phyloP scores from a whole-genome alignment of 2,329 filamentous ascomycete species.

The Cadophora luteo-olivacea region DNA sequence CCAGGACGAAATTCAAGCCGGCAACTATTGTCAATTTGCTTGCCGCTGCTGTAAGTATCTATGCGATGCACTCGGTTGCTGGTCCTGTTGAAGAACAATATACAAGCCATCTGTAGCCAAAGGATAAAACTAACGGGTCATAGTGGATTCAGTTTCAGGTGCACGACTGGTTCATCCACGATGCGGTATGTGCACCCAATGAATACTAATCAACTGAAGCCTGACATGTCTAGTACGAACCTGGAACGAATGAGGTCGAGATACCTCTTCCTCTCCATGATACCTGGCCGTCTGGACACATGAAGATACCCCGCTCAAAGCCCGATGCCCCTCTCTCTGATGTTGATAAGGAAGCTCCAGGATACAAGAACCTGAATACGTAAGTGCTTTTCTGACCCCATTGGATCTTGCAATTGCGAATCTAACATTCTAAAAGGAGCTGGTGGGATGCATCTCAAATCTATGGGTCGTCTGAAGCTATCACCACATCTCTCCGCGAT shows the following conservation, averaged over 20 bases:
- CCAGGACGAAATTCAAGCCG: conserved; percentile 19
- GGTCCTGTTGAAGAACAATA: not conserved
- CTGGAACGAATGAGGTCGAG: conserved; percentile 24
- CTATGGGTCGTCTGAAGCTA: conserved; percentile 24
- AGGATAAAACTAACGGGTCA: conserved; percentile 20
- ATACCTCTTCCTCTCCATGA: conserved; percentile 23
- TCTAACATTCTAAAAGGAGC: not conserved
- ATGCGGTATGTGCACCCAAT: conserved; percentile 7
- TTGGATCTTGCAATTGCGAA: not conserved
- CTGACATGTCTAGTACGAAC: conserved; percentile 5
- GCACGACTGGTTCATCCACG: conserved; percentile 31
- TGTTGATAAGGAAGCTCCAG: conserved; percentile 21
- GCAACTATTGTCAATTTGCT: conserved; percentile 29
- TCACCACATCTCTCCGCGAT: conserved; percentile 22
- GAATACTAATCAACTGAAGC: conserved; percentile 5
- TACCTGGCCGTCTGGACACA: conserved; percentile 27
- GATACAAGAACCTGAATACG: conserved; percentile 30
- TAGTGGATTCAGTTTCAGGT: conserved; percentile 32
- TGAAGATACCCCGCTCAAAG: conserved; percentile 27
- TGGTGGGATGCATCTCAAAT: conserved; percentile 32
- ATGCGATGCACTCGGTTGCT: not conserved
- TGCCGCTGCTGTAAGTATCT: conserved; percentile 27
- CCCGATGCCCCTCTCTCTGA: conserved; percentile 9
- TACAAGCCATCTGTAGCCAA: conserved; percentile 12
- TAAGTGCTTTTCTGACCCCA: not conserved